Percentiles rank a stretch among this genome's conserved stretches.
These are phyloP conservation scores for Solanum virginianum DNA, from an alignment of 257 asterid genomes.

Conservation along the genomic window DNA sequence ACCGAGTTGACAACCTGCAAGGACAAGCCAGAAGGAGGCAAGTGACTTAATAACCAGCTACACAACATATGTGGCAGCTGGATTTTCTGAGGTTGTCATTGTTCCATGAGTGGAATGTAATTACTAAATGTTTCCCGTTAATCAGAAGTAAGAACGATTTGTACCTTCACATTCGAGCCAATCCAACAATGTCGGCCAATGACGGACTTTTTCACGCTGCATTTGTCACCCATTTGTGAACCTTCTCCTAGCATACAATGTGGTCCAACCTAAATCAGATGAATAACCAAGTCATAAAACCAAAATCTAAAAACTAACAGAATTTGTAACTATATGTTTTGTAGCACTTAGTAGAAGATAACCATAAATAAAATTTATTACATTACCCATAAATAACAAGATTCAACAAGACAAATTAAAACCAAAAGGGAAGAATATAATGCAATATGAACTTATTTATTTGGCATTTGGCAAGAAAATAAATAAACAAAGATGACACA, in stretches of 20 bases:
- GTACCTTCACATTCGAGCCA: conserved; percentile 98
- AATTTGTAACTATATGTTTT: not conserved
- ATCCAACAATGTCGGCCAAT: conserved; percentile 97
- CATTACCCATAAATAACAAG: not conserved
- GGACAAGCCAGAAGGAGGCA: not conserved
- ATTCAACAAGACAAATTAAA: not conserved
- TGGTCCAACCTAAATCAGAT: conserved; percentile 71
- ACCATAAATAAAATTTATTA: not conserved
- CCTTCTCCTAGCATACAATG: conserved; percentile 98
- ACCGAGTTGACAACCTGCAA: conserved; percentile 87
- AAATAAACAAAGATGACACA: not conserved
- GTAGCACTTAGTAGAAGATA: not conserved
- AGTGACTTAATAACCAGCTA: not conserved
- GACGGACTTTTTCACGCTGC: conserved; percentile 93
- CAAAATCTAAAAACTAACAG: not conserved
- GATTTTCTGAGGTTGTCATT: not conserved
- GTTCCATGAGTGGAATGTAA: not conserved
- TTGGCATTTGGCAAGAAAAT: not conserved
- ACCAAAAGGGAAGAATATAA: not conserved
- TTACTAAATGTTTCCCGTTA: not conserved
- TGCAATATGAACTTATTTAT: not conserved
- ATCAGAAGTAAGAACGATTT: not conserved
- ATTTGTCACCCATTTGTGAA: conserved; percentile 87
- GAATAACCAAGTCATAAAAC: not conserved
- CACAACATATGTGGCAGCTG: not conserved